Base-by-base conservation (phyloP, 2,329 filamentous ascomycete species). In the Hypoxylon sp. region DNA sequence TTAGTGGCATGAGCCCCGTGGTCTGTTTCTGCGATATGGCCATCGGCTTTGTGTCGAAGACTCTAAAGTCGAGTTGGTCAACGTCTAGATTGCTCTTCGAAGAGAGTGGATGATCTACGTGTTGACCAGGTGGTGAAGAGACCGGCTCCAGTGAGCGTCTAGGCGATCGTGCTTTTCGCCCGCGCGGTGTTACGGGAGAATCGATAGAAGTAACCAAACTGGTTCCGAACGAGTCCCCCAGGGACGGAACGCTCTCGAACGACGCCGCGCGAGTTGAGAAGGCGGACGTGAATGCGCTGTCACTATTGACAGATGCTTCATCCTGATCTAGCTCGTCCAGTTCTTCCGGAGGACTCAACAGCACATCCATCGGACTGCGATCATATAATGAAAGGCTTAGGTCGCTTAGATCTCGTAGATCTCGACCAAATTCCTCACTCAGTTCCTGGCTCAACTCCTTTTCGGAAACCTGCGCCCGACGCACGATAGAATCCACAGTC, bases 331-430 rank as follows among this genome's bases (percentile, higher is more conserved):
- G 70, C 47, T 88, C 84, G n/a, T 89, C 86, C 1, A 83, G 70
- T 46, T 88, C 84, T 15, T 89, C 86, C 1, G 86, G 87, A 0
- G 87, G 83, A 30, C 84, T 85, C 4, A 89, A 78, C 5, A 90
- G 79, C 61, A 89, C 74, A 58, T 89, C 87, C 68, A 89, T 73
- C 0, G 87, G 86, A 56, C 80, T 84, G 62, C 80, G 82, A 68
- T 81, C 81, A 43, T 87, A 77, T 6, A 81, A 82, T 59, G 84
- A 58, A 22, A 72, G 51, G 47, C 70, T 71, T n/a, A 70, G 48
- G 39, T 69, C 65, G 20, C 65, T 59, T 37, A 66, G 41, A 54
- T 68, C 67, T 53, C 56, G 58, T 37, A 66, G 41, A 54, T 68
- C 67, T 53, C 56, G 58, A 32, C 56, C 50, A 22, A 69, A 63